Evolutionary conservation across 768 basidiomycete genomes (phyloP).

Genomic region (Cyclocybe aegerita): DNA sequence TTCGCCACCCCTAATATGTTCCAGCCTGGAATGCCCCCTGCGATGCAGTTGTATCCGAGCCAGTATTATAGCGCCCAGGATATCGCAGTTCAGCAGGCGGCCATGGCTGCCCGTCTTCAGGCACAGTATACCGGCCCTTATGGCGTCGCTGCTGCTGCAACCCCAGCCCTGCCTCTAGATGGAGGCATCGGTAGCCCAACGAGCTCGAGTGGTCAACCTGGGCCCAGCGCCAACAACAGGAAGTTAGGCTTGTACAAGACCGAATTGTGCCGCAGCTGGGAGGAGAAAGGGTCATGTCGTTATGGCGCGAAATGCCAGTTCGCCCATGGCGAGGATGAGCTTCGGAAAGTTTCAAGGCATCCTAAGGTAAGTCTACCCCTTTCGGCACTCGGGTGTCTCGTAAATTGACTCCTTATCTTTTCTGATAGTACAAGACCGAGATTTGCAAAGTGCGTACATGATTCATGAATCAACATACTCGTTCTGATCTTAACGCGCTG

Average conservation of each 20-base stretch:
- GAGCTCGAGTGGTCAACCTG: constrained; percentile 46
- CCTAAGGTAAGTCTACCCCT: constrained; percentile 64
- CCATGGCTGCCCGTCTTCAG: constrained; percentile 62
- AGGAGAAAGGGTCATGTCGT: constrained; percentile 84
- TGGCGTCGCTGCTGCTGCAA: constrained; percentile 25
- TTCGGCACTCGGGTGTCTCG: constrained; percentile 6
- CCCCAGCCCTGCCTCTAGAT: constrained; percentile 29
- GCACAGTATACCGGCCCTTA: constrained; percentile 61
- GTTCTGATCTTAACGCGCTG: constrained; percentile 13
- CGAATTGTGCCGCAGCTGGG: constrained; percentile 88
- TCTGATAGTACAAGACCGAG: constrained; percentile 83
- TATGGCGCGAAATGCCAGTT: constrained; percentile 92
- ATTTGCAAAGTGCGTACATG: constrained; percentile 73
- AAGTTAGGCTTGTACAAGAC: constrained; percentile 92
- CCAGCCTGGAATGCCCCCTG: constrained; percentile 45
- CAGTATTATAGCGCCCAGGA: constrained; percentile 71
- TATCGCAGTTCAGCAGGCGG: constrained; percentile 48
- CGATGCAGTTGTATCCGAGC: constrained; percentile 65
- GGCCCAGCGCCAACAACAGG: constrained; percentile 89
- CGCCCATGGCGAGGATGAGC: constrained; percentile 88
- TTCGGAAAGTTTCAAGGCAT: constrained; percentile 81
- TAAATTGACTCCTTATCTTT: constrained; percentile 10
- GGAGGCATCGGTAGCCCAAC: constrained; percentile 42
- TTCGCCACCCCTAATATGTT: constrained; percentile 62
- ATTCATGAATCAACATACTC: constrained; percentile 3